Evolutionary conservation across 176 grass and related monocot species (phyloP), one percentile per base, ranked within the genome.

Genomic region (Carex myosuroides): DNA sequence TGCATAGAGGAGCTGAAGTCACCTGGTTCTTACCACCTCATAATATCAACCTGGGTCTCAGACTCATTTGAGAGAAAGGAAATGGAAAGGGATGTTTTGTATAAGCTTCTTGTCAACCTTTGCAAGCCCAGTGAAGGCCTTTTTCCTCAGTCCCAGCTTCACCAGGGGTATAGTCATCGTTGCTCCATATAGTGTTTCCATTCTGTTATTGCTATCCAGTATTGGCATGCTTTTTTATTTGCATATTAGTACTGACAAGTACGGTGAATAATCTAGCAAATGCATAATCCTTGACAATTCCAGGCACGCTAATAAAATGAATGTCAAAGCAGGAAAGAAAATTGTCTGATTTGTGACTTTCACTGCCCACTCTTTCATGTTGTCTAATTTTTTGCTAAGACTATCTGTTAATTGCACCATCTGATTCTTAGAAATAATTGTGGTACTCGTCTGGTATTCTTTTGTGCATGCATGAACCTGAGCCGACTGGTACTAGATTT

Each of bases 1-100:
- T 99, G 97, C 85, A 92, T 99, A 78, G 92, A 96, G 81, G 97
- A 99, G 80, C 80, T 99, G 90, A 96, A 96, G 81, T 88, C 90
- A 84, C 97, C 93, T 44, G 72, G 56, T 86, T 99, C 91, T 70
- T 94, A 96, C 88, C 93, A 88, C 63, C 78, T 79, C 26, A 81
- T 96, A 14, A 90, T 99, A 84, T 96, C 97, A 57, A 81, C 94
- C 33, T 99, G 97, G 97, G 69, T 99, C 85, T 95, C 85, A 48
- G 89, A 99, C 72, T 99, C 97, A 64, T 99, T 99, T 88, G 97
- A 99, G 82, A 90, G 88, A 63, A 96, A 96, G 79, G 91, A 92
- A 37, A 65, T 85, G 88, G 93, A 99, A 79, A 99, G 97, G 85
- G 91, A 96, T 74, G 70, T 92, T 59, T 85, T 99, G 58, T 86